Evolutionary conservation across 1,284 basidiomycete species (phyloP).

Genomic region (Malassezia restricta): DNA sequence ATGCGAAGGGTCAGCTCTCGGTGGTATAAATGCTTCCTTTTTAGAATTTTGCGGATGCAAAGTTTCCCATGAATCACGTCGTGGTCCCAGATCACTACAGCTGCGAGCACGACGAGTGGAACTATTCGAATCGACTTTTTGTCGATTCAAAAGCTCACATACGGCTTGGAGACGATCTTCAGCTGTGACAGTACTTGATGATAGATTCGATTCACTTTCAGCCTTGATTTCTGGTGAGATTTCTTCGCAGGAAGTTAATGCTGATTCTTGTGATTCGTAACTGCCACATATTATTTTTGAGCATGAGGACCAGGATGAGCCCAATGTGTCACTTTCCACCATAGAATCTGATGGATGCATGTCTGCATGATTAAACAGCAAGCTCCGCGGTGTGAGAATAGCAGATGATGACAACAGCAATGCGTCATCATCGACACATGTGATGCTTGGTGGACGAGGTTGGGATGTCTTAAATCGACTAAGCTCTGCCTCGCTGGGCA

Average conservation of each 20-base stretch:
- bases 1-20: too few species aligned
- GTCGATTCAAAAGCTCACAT: background rate
- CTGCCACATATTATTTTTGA: constrained; percentile 3
- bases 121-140: background rate
- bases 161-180: background rate
- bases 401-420: background rate
- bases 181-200: background rate
- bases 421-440: background rate
- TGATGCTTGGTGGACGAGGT: background rate
- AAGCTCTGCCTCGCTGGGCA: background rate
- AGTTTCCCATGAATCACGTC: background rate
- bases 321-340: background rate
- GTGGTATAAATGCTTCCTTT: background rate
- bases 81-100: background rate
- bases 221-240: background rate
- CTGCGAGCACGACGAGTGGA: background rate
- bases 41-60: background rate
- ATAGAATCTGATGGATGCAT: background rate
- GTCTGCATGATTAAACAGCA: constrained; percentile 6
- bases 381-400: constrained; percentile 3
- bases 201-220: background rate
- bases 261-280: background rate
- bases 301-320: constrained; percentile 11
- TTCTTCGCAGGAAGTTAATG: background rate
- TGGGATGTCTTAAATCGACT: background rate